Evolutionary conservation across 176 grass and related monocot species (phyloP).

Genomic region (Alopecurus myosuroides): DNA sequence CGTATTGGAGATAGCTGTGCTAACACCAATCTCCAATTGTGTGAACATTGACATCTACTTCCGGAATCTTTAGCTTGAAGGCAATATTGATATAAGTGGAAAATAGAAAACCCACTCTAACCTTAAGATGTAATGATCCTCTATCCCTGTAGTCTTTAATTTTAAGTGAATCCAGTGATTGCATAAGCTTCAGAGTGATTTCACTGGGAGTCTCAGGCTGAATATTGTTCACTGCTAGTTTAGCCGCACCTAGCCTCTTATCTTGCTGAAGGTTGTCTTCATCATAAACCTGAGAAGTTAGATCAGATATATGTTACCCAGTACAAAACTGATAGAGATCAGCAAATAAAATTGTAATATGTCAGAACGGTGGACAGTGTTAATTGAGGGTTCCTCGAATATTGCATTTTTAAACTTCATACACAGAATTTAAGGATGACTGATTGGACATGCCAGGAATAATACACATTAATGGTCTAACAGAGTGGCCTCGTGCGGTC

Average conservation of each 20-base stretch:
- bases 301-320: not conserved
- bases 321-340: not conserved
- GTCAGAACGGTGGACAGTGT: not conserved
- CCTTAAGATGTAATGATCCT: constrained; percentile 75
- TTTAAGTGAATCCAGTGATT: constrained; percentile 80
- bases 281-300: constrained; percentile 74
- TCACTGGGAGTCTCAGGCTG: constrained; percentile 52
- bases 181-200: constrained; percentile 57
- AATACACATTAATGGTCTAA: not conserved
- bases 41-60: not conserved
- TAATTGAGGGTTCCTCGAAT: not conserved
- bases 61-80: constrained; percentile 16
- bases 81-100: not conserved
- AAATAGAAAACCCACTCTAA: constrained; percentile 23
- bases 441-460: not conserved
- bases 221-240: constrained; percentile 54
- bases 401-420: not conserved
- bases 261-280: constrained; percentile 78
- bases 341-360: not conserved
- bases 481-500: not conserved
- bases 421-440: not conserved
- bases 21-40: not conserved
- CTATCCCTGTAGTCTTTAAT: constrained; percentile 79
- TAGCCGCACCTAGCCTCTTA: constrained; percentile 71
- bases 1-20: not conserved